Base-by-base conservation (phyloP, 2,329 filamentous ascomycete genomes). In the Sporothrix protearum region DNA sequence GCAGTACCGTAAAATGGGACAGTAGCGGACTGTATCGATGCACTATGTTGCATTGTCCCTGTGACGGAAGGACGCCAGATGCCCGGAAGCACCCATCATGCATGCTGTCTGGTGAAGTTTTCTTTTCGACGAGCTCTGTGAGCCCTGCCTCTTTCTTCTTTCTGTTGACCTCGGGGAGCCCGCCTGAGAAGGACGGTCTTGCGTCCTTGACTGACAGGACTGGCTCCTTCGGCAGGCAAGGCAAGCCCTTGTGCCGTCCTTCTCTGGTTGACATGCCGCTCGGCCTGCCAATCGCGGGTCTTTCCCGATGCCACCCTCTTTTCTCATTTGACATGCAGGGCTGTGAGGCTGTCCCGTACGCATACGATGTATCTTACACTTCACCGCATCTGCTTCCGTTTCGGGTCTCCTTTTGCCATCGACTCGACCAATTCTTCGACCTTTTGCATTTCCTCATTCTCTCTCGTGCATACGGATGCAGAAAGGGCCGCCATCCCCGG, bases 211-310 rank as follows among this genome's bases (percentile, higher is more conserved):
- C 59, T 19, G 59, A 22, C 28, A 57, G 53, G 14, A 33, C 28
- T 33, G 28, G 53, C 19, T 57, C 53, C 53, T 57, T 57, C 53
- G 53, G 53, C 53, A 57, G 53, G 53, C 53, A 57, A 57, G 28
- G 14, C 53, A 36, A 19, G 28, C 53, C 28, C 33, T 53, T 57
- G 33, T 19, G 19, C 19, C 30, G 16, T 63, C 53, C 33, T 36
- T 57, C 36, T 63, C 55, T 68, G 66, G 66, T 45, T 36, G 51
- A 33, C 33, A 14, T 42, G 59, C 61, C 39, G 59, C 59, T 30
- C 49, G 14, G 49, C 33, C 49, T 69, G 51, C 33, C 51, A 69
- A 59, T 59, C 51, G 51, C 67, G 67, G 33, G 36, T 22, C 51
- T 55, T 59, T 30, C 36, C 66, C 49, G 47, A 42, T 42, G 66